Base-by-base conservation (phyloP, 2,329 filamentous ascomycete genomes). In the Neurospora crassa region DNA sequence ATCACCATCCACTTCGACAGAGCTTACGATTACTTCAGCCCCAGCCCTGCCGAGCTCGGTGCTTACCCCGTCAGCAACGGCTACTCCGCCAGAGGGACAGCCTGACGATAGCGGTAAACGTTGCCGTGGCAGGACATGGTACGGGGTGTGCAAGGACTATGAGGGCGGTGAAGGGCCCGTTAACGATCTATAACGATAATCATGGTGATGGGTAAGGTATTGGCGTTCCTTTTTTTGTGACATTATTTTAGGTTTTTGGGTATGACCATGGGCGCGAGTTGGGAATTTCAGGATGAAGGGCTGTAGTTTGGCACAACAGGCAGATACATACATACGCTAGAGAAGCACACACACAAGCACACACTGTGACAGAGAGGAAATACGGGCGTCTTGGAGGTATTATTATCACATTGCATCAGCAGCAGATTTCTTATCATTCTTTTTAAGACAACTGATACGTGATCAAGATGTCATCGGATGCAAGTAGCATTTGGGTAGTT, bases 1-100 rank as follows among this genome's bases (percentile, higher is more conserved):
- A 5, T 71, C 75, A 1, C 75, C 78, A 10, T 77, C 72, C 63
- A 76, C 75, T 14, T 72, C 75, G 29, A 68, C 69, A 40, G 71
- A 71, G 53, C 73, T 73, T 20, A 74, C 75, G 63, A 74, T 80
- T 67, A 76, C 79, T 10, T 67, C 74, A n/a, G 72, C 75, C 34
- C 73, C 76, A 70, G 40, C 73, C 68, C 71, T 78, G 63, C 77
- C 77, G 59, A 76, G 75, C 18, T 72, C 75, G 71, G 59, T 72
- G 53, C 53, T 82, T 5, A 79, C 79, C 1, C 73, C 75, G 3
- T 76, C 77, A 3, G 74, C 79, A 3, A 77, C 79, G 2, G 69
- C 77, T 2, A 74, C 75, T 5, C 70, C 74, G 24, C 74, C 74
- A 6, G 70, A 73, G 1, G 67, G 68, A 11, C 71, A 70, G 11